These are phyloP conservation scores for Linaria vulgaris DNA, from an alignment of 257 asterid genomes.

Conservation along the genomic window DNA sequence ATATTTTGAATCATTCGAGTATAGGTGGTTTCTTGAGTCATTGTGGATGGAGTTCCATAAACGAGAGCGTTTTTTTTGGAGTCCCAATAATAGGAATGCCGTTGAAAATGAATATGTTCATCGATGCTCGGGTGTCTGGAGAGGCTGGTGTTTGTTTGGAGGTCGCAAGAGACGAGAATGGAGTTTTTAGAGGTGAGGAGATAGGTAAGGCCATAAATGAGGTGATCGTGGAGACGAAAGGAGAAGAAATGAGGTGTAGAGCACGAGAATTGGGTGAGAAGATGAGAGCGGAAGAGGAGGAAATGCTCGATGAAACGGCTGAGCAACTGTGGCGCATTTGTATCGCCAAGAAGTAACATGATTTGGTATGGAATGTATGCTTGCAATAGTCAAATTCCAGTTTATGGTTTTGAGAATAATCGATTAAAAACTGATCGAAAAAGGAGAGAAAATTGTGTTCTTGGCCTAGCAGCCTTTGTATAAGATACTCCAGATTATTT, in stretches of 20 bases:
- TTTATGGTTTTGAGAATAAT: too few species aligned
- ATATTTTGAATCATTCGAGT: conserved; percentile 34
- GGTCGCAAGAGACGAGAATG: conserved; percentile 29
- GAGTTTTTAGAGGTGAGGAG: conserved; percentile 28
- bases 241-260: conserved; percentile 31
- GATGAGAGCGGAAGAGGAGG: conserved; percentile 37
- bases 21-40: conserved; percentile 44
- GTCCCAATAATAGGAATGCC: conserved; percentile 38
- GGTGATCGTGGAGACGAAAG: conserved; percentile 27
- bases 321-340: conserved; percentile 29
- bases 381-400: too few species aligned
- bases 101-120: conserved; percentile 34
- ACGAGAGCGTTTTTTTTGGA: conserved; percentile 38
- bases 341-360: conserved; percentile 21
- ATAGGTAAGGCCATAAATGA: conserved; percentile 24
- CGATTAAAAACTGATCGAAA: too few species aligned
- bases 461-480: too few species aligned
- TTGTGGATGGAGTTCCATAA: conserved; percentile 45
- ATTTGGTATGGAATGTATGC: too few species aligned
- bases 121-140: conserved; percentile 28
- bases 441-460: too few species aligned
- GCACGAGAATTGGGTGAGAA: conserved; percentile 28
- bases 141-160: conserved; percentile 44
- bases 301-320: conserved; percentile 24
- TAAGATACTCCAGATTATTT: too few species aligned